Evolutionary conservation across 768 basidiomycete species (phyloP).

Genomic region (Pleurotus platypus): DNA sequence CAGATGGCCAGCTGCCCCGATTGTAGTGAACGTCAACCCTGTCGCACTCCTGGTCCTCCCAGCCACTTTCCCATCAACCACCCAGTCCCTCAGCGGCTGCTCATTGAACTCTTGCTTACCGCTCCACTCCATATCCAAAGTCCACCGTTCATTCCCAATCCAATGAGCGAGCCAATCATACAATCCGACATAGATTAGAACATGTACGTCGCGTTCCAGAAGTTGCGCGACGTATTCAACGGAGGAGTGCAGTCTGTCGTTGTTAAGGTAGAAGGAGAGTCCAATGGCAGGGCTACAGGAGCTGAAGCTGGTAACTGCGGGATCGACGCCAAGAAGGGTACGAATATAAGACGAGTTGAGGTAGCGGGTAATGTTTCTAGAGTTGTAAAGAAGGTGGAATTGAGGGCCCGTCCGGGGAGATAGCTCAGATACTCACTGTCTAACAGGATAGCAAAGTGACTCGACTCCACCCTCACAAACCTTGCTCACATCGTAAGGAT

Average conservation of each 20-base stretch:
- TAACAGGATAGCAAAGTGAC: slow-evolving; percentile 59
- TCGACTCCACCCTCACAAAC: slow-evolving; percentile 45
- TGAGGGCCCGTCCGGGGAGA: neutral
- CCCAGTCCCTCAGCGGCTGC: slow-evolving; percentile 53
- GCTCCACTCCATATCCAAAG: slow-evolving; percentile 56
- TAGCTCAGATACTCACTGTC: slow-evolving; percentile 5
- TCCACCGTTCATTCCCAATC: slow-evolving; percentile 64
- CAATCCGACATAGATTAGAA: slow-evolving; percentile 52
- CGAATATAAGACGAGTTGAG: slow-evolving; percentile 59
- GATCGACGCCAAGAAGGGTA: slow-evolving; percentile 58
- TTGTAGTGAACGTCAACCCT: slow-evolving; percentile 56
- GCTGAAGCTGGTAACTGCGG: slow-evolving; percentile 30
- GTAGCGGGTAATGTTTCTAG: slow-evolving; percentile 55
- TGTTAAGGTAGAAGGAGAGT: slow-evolving; percentile 38
- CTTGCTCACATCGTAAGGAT: slow-evolving; percentile 69
- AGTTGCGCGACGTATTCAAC: slow-evolving; percentile 31
- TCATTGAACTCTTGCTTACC: slow-evolving; percentile 39
- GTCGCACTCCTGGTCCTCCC: slow-evolving; percentile 36
- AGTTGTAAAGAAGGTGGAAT: neutral
- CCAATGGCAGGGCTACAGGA: slow-evolving; percentile 36
- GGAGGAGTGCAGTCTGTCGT: slow-evolving; percentile 43
- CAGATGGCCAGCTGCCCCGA: slow-evolving; percentile 74
- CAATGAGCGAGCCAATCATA: slow-evolving; percentile 60
- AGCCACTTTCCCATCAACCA: slow-evolving; percentile 40
- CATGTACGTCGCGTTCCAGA: slow-evolving; percentile 50